Base-by-base conservation (phyloP, 139 green algal species). In the Chlorella sp. region DNA sequence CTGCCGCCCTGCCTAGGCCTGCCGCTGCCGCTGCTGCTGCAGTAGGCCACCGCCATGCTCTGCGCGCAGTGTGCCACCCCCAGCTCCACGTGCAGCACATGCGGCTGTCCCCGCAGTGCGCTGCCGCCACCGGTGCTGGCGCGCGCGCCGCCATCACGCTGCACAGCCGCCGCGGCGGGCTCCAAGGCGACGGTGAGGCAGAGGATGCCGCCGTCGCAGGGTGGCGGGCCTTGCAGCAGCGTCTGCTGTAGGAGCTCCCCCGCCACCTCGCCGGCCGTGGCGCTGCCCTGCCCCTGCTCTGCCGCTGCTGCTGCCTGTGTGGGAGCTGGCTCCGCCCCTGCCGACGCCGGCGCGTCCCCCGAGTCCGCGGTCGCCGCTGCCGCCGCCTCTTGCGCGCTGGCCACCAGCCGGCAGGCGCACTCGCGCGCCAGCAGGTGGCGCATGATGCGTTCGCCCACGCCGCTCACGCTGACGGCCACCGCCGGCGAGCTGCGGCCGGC, bases 391-490 rank as follows among this genome's bases (percentile, higher is more conserved):
- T 51, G 43, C 53, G 0, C 35, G 27, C 43, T 23, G n/a, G n/a
- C 31, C 48, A 35, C 55, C 58, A 0, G 60, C 41, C 14, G 62
- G 23, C 46, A 67, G 35, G 70, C 73, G 46, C 73, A 77, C 23
- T 73, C 71, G 29, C 77, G 68, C 0, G 91, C 92, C 35, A 96
- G 67, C n/a, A 73, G 43, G 8, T 80, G 80, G 0, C 79, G 77
- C 69, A 96, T 91, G 33, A 96, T 81, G 2, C 64, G 73, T 81
- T 96, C 91, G 0, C 91, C 91, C 23, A 94, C 89, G 0, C 91
- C 91, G 9, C 86, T 90, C 9, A 89, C 85, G 50, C 90, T 95
- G 45, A 77, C 83, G 7, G 76, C 89, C 12, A 92, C 79, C 1
- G 74, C 82, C 67, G 80, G 42, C 45, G 27, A 12, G n/a, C 71